A percentile compares a stretch with the other conserved stretches of the same genome.
phyloP scores from a whole-genome alignment of 2,329 filamentous ascomycete species.

The Penicillium freii region DNA sequence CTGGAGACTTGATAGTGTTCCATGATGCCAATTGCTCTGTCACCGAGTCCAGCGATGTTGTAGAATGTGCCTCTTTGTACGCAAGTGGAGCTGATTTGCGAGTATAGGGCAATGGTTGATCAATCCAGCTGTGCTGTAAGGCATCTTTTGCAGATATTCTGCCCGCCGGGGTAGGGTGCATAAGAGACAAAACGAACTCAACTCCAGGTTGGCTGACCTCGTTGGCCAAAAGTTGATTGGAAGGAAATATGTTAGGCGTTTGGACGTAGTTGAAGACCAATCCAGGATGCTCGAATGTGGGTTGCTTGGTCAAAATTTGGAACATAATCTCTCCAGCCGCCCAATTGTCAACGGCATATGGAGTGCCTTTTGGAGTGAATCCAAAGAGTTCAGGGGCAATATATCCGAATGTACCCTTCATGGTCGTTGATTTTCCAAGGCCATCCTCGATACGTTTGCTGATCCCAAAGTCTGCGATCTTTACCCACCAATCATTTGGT shows the following conservation, averaged over 20 bases:
- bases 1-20: background rate
- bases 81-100: background rate
- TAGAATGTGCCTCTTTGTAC: background rate
- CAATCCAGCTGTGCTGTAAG: background rate
- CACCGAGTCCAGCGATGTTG: background rate
- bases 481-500: too few species aligned
- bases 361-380: too few species aligned
- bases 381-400: too few species aligned
- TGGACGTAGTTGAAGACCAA: background rate
- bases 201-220: background rate
- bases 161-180: background rate
- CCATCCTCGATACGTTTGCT: too few species aligned
- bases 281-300: background rate
- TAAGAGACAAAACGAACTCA: background rate
- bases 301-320: background rate
- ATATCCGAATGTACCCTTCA: too few species aligned
- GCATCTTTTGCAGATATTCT: background rate
- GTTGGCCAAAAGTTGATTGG: background rate
- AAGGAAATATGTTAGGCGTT: background rate
- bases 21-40: background rate
- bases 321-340: background rate
- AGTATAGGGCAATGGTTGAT: background rate
- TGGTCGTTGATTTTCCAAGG: too few species aligned
- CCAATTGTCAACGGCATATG: background rate
- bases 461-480: too few species aligned